Evolutionary conservation across 192 early-diverging fungal genomes (phyloP), one percentile per base, ranked within the genome.

Genomic region (Dissophora ornata): DNA sequence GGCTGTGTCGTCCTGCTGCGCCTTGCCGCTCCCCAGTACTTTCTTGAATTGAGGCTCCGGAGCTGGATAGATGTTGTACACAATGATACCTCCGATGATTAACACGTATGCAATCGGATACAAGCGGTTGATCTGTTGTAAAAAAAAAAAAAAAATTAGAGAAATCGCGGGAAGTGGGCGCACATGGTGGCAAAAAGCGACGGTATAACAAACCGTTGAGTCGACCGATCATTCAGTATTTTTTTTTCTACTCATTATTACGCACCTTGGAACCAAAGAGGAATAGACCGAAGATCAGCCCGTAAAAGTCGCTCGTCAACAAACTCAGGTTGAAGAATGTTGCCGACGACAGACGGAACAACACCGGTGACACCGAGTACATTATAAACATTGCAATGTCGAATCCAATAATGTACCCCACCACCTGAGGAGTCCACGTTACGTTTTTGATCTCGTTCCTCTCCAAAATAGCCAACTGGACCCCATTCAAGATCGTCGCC

Each of bases 221-320:
- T n/a, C n/a, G n/a, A n/a, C n/a, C n/a, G n/a, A n/a, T n/a, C n/a
- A n/a, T n/a, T n/a, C n/a, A n/a, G 13, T 38, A 6, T 38, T 38
- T 6, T 38, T 6, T 13, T 38, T 6, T 6, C 36, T 9, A 38
- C 6, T 9, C 36, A 13, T 12, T 58, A 24, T 19, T 36, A 4
- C 69, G 80, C 53, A 93, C 88, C 55, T 57, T 82, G 62, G 89
- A 77, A 32, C 84, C 79, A 80, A 92, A 92, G 52, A 94, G 77
- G 68, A 86, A 87, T 48, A 90, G 75, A 22, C 88, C 88, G 83
- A 94, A 93, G 60, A 92, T 84, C 32, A 92, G 79, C 1, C 90
- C 89, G 69, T 92, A 94, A 59, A 94, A 92, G 70, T 94, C 91
- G 52, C 88, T 90, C 7, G 92, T 92, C 59, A 94, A 68, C 13